Conservation (phyloP, 768 basidiomycete genomes). For the Heimioporus sp. region DNA sequence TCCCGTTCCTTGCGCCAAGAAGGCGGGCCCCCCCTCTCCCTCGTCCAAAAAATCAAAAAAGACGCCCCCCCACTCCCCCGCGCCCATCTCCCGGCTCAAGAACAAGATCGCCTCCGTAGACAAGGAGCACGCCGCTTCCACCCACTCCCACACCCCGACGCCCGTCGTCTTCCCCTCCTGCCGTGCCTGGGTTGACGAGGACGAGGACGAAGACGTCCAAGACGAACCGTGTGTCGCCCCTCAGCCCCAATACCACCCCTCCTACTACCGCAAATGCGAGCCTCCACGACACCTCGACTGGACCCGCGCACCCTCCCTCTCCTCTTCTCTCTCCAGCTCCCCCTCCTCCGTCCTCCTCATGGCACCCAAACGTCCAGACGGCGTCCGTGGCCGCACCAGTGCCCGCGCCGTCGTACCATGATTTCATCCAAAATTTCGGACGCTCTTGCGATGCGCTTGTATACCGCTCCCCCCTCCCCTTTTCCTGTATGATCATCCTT, state of each 20-base stretch:
- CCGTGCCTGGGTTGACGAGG: constrained; percentile 29
- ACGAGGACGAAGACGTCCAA: constrained; percentile 19
- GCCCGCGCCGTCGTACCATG: constrained; percentile 12
- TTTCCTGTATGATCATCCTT: constrained; percentile 15
- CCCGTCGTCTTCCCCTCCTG: constrained; percentile 34
- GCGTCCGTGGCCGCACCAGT: constrained; percentile 14
- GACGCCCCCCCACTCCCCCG: constrained; percentile 10
- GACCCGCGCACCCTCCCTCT: constrained; percentile 17
- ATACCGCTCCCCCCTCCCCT: constrained; percentile 8
- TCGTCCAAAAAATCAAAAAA: constrained; percentile 21
- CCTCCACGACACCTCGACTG: constrained; percentile 8
- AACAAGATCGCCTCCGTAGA: constrained; percentile 13
- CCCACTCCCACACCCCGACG: constrained; percentile 28
- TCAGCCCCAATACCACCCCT: constrained; percentile 16
- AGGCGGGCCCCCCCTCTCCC: background rate
- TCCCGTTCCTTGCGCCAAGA: constrained; percentile 20
- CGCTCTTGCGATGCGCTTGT: constrained; percentile 20
- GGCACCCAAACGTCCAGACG: constrained; percentile 21
- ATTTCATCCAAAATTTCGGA: constrained; percentile 18
- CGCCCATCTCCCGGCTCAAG: constrained; percentile 12
- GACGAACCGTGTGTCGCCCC: constrained; percentile 22
- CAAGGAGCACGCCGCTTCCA: constrained; percentile 17
- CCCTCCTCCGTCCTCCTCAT: constrained; percentile 31
- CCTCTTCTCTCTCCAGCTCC: constrained; percentile 23
- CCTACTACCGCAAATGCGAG: constrained; percentile 15